Evolutionary conservation across 768 basidiomycete species (phyloP), one percentile per base, ranked within the genome.

Genomic region (Tylopilus vinaceipallidus): DNA sequence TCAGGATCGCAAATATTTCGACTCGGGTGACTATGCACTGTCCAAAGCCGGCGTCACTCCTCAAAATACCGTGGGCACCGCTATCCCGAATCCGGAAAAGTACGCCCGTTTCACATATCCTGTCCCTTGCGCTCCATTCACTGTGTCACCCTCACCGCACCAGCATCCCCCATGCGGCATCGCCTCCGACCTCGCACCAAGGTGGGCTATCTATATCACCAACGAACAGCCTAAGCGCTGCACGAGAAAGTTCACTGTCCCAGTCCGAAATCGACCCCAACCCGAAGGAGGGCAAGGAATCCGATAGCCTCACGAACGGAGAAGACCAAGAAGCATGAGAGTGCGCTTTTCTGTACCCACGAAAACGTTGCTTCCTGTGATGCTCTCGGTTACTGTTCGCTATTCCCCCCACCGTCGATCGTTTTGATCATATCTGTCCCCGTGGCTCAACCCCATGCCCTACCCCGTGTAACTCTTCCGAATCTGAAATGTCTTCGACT

Each of bases 1-100:
- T 32, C 59, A 98, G 95, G 95, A 99, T 65, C 90, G 97, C 63
- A 98, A 98, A 72, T 99, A 93, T 74, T 99, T 99, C 69, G 97
- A 98, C 73, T 98, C 95, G 48, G 97, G 97, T 50, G 97, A 99
- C 69, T 98, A 98, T 64, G 95, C 95, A 26, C 77, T 99, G 57
- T 93, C 92, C 43, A 98, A 98, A 70, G 97, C 97, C 3, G 89
- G 97, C 23, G 85, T 88, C 40, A 78, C 86, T n/a, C 86, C 91
- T 41, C 90, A 91, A 68, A 89, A 79, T 55, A 78, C 83, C 3
- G 92, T 98, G 47, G 97, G 97, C 24, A 98, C 95, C 9, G 91
- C 93, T 30, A 98, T 98, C 57, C 95, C 97, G n/a, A 94, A 90
- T 69, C 95, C 97, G 24, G 91, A 98, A 72, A 91, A 91, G 94